Evolutionary conservation across 2,329 filamentous ascomycete genomes (phyloP), one percentile per base, ranked within the genome.

Genomic region (Didymosphaeria variabile): DNA sequence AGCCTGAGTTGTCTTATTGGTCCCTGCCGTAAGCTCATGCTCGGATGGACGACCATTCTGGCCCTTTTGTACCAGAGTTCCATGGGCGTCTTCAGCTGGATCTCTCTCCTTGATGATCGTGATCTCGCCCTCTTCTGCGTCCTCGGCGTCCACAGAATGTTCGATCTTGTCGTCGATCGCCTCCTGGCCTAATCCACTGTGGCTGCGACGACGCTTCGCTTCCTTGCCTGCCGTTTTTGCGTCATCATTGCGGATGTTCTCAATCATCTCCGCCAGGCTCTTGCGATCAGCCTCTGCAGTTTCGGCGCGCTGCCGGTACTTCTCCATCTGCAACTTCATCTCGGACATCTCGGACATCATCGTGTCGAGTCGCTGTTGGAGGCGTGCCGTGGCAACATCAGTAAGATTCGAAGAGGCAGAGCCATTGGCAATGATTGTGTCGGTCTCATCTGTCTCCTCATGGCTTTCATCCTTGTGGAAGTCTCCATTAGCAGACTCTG

Each of bases 191-290:
- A 49, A 51, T 32, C 70, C 62, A 57, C 63, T 66, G 36, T 69
- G 62, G 55, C 72, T 76, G 52, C 68, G 66, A 57, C 67, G 67
- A 32, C 67, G 69, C 29, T 69, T 70, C 46, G 67, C 68, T 26
- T 73, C 73, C 61, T 75, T 72, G 56, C 59, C 64, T 38, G 68
- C 79, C 3, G 79, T 79, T n/a, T 78, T 81, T 34, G 78, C 79
- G 68, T 89, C 88, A 68, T 93, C 89, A 69, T 83, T 85, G 56
- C 93, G 88, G 58, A 97, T 90, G 67, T 90, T 90, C 69, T 92
- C 84, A 13, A 97, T 89, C 92, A 98, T 95, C 74, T 97, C 92
- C 1, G 91, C 90, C 47, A 99, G 80, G 1, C 90, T 90, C 76
- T 91, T 90, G 57, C 90, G 88, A 57, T 97, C 93, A 9, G 86